Evolutionary conservation across 345 rosid species (phyloP).

Genomic region (Cardamine chenopodiifolia): DNA sequence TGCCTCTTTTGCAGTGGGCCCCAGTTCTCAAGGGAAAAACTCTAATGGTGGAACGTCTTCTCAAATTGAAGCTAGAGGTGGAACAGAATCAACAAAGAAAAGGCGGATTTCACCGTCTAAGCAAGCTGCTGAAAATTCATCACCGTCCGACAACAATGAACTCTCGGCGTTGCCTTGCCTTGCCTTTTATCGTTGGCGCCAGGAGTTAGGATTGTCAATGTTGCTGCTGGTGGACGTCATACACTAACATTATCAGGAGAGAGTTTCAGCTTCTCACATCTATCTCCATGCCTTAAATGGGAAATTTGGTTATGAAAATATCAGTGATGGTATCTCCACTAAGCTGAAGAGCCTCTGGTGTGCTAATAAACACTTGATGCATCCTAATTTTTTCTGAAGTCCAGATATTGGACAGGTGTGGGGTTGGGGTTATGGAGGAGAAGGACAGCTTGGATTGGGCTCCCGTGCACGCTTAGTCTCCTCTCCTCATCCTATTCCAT

Average conservation of each 20-base stretch:
- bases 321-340: constrained; percentile 28
- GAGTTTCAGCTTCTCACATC: constrained; percentile 1
- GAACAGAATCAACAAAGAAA: constrained; percentile 71
- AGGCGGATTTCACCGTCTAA: constrained; percentile 67
- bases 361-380: constrained; percentile 28
- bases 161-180: constrained; percentile 88
- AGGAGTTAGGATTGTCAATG: constrained; percentile 77
- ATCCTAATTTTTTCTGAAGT: constrained; percentile 52
- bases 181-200: constrained; percentile 81
- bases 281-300: background rate
- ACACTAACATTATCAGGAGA: constrained; percentile 92
- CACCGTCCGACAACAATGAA: constrained; percentile 68
- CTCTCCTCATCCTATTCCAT: constrained; percentile 88
- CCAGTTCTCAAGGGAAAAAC: constrained; percentile 60
- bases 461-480: constrained; percentile 92
- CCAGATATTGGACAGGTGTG: constrained; percentile 97
- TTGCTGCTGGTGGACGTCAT: constrained; percentile 98
- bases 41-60: constrained; percentile 53
- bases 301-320: background rate
- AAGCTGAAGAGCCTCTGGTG: constrained; percentile 23
- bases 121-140: constrained; percentile 78
- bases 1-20: constrained; percentile 56
- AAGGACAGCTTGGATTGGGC: constrained; percentile 99
- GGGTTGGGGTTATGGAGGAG: constrained; percentile 99
- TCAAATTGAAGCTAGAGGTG: constrained; percentile 50